These are phyloP conservation scores for Spizellomyces sp. DNA, from an alignment of 192 early-diverging fungal genomes.

Conservation along the genomic window DNA sequence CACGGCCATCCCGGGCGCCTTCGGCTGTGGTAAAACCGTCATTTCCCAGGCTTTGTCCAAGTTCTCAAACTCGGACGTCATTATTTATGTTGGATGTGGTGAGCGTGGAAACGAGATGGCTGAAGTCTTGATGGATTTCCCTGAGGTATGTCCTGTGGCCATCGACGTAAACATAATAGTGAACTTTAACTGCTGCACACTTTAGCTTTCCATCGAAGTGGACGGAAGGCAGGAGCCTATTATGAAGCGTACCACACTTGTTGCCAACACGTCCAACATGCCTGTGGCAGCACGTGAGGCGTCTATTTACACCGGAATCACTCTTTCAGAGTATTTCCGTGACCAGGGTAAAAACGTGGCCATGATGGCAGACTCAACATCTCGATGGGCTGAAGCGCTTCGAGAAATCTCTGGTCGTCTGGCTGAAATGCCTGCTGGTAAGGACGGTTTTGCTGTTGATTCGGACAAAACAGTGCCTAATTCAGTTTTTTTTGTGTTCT, in stretches of 20 bases:
- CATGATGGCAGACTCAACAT: conserved; percentile 99
- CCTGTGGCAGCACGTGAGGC: conserved; percentile 99
- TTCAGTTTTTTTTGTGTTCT: neutral
- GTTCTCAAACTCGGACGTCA: conserved; percentile 99
- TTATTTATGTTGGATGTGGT: conserved; percentile 92
- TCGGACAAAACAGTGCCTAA: neutral
- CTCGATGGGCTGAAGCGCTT: conserved; percentile 99
- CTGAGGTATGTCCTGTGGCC: conserved; percentile 49
- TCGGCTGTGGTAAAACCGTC: conserved; percentile 99
- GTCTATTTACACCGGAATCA: conserved; percentile 99
- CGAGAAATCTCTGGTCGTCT: conserved; percentile 99
- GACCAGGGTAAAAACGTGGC: conserved; percentile 99
- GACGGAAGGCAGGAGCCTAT: conserved; percentile 97
- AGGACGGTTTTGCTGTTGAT: neutral
- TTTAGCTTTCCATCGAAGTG: conserved; percentile 85
- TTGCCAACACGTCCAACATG: conserved; percentile 99
- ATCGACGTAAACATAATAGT: neutral
- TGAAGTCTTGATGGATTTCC: conserved; percentile 99
- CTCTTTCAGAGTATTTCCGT: conserved; percentile 99
- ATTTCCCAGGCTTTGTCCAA: conserved; percentile 99
- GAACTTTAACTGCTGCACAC: neutral
- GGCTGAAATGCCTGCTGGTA: conserved; percentile 98
- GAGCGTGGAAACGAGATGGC: conserved; percentile 99
- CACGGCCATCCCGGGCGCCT: conserved; percentile 98
- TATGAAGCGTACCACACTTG: conserved; percentile 99